Conservation (phyloP, 805 yeast genomes). For the Candida michaelii region DNA sequence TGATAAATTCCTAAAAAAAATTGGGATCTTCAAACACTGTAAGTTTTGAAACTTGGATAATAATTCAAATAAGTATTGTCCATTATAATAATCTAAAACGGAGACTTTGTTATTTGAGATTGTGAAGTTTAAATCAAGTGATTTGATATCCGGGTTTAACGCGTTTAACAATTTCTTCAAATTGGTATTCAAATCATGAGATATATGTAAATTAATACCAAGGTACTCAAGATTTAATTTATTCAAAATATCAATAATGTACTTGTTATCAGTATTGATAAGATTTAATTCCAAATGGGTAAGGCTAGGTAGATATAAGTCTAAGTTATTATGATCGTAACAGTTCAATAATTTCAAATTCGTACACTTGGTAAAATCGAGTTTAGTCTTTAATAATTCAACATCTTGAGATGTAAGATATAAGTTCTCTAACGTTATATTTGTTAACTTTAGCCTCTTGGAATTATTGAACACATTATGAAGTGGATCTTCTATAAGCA, state of each 20-base stretch:
- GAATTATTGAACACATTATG: constrained; percentile 12
- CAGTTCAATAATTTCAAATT: constrained; percentile 14
- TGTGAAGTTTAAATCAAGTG: constrained; percentile 11
- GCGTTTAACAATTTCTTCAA: constrained; percentile 4
- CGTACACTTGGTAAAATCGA: constrained; percentile 5
- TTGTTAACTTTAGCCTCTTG: constrained; percentile 5
- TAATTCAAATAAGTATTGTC: background rate
- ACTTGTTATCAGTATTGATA: constrained; percentile 10
- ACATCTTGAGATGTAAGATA: constrained; percentile 12
- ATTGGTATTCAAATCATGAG: constrained; percentile 8
- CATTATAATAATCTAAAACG: constrained; percentile 6
- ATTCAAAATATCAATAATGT: constrained; percentile 7
- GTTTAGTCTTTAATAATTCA: constrained; percentile 5
- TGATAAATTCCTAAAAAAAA: constrained; percentile 6
- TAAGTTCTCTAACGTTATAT: constrained; percentile 15
- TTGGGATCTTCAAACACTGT: constrained; percentile 11
- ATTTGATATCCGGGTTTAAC: background rate
- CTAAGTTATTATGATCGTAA: constrained; percentile 10
- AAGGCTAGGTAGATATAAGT: constrained; percentile 3
- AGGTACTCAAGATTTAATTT: constrained; percentile 1
- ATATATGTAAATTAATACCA: constrained; percentile 11
- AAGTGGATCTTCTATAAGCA: constrained; percentile 13
- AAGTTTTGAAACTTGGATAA: constrained; percentile 9
- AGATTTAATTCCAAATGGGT: constrained; percentile 11
- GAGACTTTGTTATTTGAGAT: constrained; percentile 10